Conservation (phyloP, 2,329 filamentous ascomycete genomes). For the Didymella keratinophila region DNA sequence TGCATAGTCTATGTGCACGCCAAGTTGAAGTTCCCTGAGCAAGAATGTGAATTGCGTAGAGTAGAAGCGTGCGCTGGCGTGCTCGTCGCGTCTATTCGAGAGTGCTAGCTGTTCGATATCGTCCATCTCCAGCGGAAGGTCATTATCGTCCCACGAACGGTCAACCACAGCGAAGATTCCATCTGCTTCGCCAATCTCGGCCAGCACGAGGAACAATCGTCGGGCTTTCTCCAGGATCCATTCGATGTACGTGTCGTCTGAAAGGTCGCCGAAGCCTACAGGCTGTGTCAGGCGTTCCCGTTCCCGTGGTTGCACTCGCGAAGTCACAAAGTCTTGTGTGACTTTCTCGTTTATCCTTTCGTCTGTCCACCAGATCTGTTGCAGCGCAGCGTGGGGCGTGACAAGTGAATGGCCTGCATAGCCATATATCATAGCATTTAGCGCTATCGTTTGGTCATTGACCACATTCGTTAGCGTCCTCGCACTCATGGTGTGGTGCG, state of each 20-base stretch:
- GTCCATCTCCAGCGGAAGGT: conserved; percentile 73
- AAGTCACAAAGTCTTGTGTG: conserved; percentile 71
- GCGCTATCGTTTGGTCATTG: conserved; percentile 54
- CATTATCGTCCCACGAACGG: conserved; percentile 78
- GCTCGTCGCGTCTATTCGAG: conserved; percentile 66
- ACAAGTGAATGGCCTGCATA: conserved; percentile 60
- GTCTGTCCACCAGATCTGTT: conserved; percentile 74
- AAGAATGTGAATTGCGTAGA: conserved; percentile 75
- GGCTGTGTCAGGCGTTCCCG: conserved; percentile 68
- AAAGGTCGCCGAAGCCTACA: conserved; percentile 72
- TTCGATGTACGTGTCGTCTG: conserved; percentile 78
- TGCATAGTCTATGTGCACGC: conserved; percentile 69
- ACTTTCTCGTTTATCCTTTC: conserved; percentile 74
- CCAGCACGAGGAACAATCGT: conserved; percentile 73
- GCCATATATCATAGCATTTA: conserved; percentile 61
- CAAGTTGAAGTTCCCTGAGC: conserved; percentile 68
- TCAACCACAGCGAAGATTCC: conserved; percentile 79
- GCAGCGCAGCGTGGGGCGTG: conserved; percentile 58
- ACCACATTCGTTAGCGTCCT: conserved; percentile 53
- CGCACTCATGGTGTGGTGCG: conserved; percentile 43
- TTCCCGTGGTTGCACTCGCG: conserved; percentile 70
- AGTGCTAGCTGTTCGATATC: conserved; percentile 70
- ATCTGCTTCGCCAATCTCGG: conserved; percentile 73
- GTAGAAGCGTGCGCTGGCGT: conserved; percentile 73
- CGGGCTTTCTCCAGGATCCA: conserved; percentile 76